Evolutionary conservation across 108 stramenopile genomes (phyloP).

Genomic region (Stephanodiscus triporus): DNA sequence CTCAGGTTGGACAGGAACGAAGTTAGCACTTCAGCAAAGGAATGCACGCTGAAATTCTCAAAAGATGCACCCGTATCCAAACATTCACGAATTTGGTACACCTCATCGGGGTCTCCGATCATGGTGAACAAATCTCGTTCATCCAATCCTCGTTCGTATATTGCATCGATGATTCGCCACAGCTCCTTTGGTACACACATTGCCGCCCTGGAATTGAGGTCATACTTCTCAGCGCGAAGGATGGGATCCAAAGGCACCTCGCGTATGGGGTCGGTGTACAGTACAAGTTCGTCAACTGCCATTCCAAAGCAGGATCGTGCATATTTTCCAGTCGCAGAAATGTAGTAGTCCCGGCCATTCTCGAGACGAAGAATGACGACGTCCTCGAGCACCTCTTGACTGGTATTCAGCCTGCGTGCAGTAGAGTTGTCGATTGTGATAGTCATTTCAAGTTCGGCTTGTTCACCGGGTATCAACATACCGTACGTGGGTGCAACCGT

Average conservation of each 20-base stretch:
- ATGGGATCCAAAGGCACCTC: constrained; percentile 84
- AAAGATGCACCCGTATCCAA: constrained; percentile 86
- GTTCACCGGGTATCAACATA: constrained; percentile 91
- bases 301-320: constrained; percentile 94
- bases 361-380: constrained; percentile 93
- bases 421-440: constrained; percentile 82
- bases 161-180: constrained; percentile 95
- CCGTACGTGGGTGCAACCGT: constrained; percentile 88
- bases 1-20: constrained; percentile 81
- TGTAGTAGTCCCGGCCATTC: constrained; percentile 93
- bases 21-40: constrained; percentile 81
- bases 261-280: constrained; percentile 89
- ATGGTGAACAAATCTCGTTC: constrained; percentile 86
- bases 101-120: constrained; percentile 78
- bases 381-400: constrained; percentile 89
- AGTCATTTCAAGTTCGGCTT: constrained; percentile 74
- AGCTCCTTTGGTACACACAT: constrained; percentile 96
- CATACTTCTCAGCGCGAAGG: constrained; percentile 71
- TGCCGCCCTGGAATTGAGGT: constrained; percentile 61
- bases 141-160: constrained; percentile 81
- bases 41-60: constrained; percentile 68
- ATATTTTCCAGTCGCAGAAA: constrained; percentile 83
- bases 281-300: constrained; percentile 87
- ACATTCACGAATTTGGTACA: constrained; percentile 83
- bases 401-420: constrained; percentile 78